phyloP scores from a whole-genome alignment of 768 basidiomycete species.

The Lentinula detonsa region DNA sequence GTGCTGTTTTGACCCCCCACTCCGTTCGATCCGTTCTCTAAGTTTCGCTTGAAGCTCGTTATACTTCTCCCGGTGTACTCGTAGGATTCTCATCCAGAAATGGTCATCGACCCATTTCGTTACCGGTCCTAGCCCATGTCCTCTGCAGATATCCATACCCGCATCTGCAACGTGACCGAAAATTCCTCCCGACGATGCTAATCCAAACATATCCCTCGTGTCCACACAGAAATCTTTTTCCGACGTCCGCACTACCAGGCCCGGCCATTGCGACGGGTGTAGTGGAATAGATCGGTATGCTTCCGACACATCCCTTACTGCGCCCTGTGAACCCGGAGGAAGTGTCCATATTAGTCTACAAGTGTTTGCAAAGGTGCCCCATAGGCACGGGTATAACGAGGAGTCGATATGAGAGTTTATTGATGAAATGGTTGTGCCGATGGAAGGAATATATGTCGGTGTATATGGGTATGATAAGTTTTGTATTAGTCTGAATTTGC shows the following conservation, averaged over 20 bases:
- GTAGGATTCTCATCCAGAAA: neutral
- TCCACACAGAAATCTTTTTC: slow-evolving; percentile 17
- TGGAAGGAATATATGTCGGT: slow-evolving; percentile 8
- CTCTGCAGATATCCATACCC: slow-evolving; percentile 11
- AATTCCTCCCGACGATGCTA: slow-evolving; percentile 25
- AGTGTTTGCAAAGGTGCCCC: slow-evolving; percentile 30
- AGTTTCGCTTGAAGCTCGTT: too few relatives aligned
- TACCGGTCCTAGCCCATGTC: neutral
- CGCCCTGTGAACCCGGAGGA: slow-evolving; percentile 25
- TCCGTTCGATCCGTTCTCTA: too few relatives aligned
- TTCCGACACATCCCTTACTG: slow-evolving; percentile 32
- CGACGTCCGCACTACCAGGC: slow-evolving; percentile 12
- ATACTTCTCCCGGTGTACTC: too few relatives aligned
- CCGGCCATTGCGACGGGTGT: slow-evolving; percentile 28
- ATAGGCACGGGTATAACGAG: slow-evolving; percentile 23
- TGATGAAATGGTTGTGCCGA: slow-evolving; percentile 7
- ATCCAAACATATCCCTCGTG: slow-evolving; percentile 23
- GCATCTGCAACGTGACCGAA: slow-evolving; percentile 29
- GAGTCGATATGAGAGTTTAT: slow-evolving; percentile 24
- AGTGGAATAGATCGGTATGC: slow-evolving; percentile 32
- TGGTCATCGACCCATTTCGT: slow-evolving; percentile 28
- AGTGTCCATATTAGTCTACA: slow-evolving; percentile 19
- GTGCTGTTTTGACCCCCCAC: too few relatives aligned
- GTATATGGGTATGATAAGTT: slow-evolving; percentile 23
- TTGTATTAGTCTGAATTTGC: slow-evolving; percentile 24